Evolutionary conservation across 2,329 filamentous ascomycete genomes (phyloP), one percentile per base, ranked within the genome.

Genomic region (Claviceps monticola): DNA sequence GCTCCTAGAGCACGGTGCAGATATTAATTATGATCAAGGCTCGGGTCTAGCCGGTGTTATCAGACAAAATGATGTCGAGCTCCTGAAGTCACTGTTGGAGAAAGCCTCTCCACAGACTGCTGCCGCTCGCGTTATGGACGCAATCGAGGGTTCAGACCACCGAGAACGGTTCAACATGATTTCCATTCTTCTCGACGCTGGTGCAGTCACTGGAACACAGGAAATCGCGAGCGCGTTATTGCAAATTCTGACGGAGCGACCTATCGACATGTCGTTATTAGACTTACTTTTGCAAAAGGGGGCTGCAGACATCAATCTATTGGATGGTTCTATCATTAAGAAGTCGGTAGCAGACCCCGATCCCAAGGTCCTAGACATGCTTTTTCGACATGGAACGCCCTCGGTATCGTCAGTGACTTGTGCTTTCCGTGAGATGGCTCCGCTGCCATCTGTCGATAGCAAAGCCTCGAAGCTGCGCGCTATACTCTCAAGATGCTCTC

Each of bases 11-110:
- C 66, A 77, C 54, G 71, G 74, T 14, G 74, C 74, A 4, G 76
- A 80, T 47, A 69, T 78, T 39, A 79, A 78, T 55, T 75, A 74
- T 51, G 73, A 74, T 43, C 70, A 74, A 26, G 75, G 76, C 0
- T 65, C 70, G n/a, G 71, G 69, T 2, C 65, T 81, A 14, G 61
- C 70, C 0, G 66, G 71, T 0, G 71, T 77, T 0, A 72, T 81
- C 17, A 55, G 61, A 1, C 72, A 75, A 51, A 70, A 67, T 34
- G 76, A 81, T 48, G 51, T 74, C 1, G 61, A 60, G 0, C 62
- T 80, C 0, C 59, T 80, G 1, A 64, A 68, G 16, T 66, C 64
- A 0, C 57, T 81, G 6, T 62, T 79, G 2, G 64, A 69, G 42
- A 71, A 70, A 37, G 72, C 72, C 1, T 71, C 72, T 0, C 66